A percentile compares a stretch with the other conserved stretches of the same genome.
Evolutionary conservation across 805 yeast genomes (phyloP).

Genomic region (Candida verbasci): DNA sequence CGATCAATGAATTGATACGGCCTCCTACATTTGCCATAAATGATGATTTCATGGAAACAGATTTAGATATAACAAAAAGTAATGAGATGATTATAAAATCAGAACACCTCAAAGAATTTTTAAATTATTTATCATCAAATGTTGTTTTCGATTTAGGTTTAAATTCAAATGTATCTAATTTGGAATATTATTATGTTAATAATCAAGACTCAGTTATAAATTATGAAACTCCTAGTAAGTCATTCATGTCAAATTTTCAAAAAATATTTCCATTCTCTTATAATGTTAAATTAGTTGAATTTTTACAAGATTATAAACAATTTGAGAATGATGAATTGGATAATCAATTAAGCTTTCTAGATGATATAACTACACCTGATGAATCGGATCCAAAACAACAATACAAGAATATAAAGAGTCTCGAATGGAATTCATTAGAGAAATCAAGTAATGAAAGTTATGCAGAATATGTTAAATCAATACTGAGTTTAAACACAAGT

Average conservation of each 20-base stretch:
- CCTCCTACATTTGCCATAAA: constrained; percentile 27
- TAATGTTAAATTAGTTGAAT: constrained; percentile 29
- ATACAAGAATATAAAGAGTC: constrained; percentile 16
- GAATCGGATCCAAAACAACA: constrained; percentile 21
- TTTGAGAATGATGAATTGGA: constrained; percentile 19
- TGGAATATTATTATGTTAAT: constrained; percentile 3
- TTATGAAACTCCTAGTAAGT: constrained; percentile 8
- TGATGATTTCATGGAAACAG: constrained; percentile 33
- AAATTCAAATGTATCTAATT: constrained; percentile 11
- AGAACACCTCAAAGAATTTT: constrained; percentile 26
- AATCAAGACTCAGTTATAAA: constrained; percentile 8
- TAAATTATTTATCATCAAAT: constrained; percentile 39
- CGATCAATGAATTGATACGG: constrained; percentile 9
- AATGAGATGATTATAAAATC: constrained; percentile 27
- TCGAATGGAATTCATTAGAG: constrained; percentile 35
- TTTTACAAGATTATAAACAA: constrained; percentile 20
- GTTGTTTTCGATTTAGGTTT: constrained; percentile 34
- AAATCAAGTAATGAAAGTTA: constrained; percentile 16
- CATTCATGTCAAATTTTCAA: constrained; percentile 17
- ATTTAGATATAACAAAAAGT: constrained; percentile 22
- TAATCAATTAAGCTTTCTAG: constrained; percentile 32
- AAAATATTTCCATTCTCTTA: constrained; percentile 29
- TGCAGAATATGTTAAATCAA: constrained; percentile 16
- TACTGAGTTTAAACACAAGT: constrained; percentile 11
- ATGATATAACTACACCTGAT: constrained; percentile 33